phyloP scores from a whole-genome alignment of 108 stramenopile genomes.

The Pseudonitzschia delicatissima region DNA sequence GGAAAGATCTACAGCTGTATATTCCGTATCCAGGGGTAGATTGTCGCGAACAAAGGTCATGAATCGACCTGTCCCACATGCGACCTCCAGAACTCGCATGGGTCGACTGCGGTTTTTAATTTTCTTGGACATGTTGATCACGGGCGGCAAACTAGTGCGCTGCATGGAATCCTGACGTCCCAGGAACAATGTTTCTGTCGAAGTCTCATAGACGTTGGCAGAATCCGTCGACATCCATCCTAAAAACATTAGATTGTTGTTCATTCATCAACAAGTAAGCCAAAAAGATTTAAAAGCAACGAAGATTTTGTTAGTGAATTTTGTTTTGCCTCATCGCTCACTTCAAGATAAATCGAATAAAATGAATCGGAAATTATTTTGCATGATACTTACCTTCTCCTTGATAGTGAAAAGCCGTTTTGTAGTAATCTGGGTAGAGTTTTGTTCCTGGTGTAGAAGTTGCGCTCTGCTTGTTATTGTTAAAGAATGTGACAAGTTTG shows the following conservation, averaged over 20 bases:
- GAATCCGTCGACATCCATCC: slow-evolving; percentile 39
- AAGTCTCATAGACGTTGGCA: slow-evolving; percentile 41
- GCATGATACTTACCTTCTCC: slow-evolving; percentile 27
- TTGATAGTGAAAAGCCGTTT: slow-evolving; percentile 45
- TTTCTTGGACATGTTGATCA: slow-evolving; percentile 15
- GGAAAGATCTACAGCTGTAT: slow-evolving; percentile 37
- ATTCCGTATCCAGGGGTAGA: slow-evolving; percentile 30
- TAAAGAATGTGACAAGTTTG: not conserved
- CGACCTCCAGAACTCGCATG: slow-evolving; percentile 47
- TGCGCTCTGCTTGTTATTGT: not conserved
- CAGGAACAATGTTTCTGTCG: slow-evolving; percentile 50
- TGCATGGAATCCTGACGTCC: slow-evolving; percentile 62
- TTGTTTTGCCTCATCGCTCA: not conserved
- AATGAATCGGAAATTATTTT: not conserved
- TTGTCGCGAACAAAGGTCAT: slow-evolving; percentile 50
- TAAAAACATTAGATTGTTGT: not conserved
- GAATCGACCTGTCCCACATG: slow-evolving; percentile 60
- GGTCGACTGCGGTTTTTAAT: not conserved
- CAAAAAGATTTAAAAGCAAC: not conserved
- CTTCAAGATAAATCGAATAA: not conserved
- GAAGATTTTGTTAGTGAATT: too few relatives aligned
- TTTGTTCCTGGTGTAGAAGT: not conserved
- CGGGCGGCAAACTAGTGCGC: slow-evolving; percentile 18
- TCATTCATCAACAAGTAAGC: not conserved
- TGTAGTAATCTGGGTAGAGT: slow-evolving; percentile 47